These are phyloP conservation scores for Verticillium zaregamsianum DNA, from an alignment of 2,329 filamentous ascomycete species.

Conservation along the genomic window DNA sequence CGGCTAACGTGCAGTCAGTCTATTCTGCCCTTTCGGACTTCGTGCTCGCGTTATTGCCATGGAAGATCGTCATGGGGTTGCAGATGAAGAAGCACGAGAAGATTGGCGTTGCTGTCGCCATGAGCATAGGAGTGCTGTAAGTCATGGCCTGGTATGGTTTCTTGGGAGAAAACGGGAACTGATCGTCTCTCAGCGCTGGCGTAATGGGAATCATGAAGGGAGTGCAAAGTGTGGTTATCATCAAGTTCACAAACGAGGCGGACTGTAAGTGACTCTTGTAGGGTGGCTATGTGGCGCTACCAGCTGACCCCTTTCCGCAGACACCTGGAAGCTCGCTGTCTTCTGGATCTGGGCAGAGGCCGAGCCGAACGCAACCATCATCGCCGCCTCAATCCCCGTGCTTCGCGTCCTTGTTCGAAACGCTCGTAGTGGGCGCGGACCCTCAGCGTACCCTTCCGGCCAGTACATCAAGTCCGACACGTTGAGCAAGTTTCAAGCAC, in stretches of 20 bases:
- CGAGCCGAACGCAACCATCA: constrained; percentile 1
- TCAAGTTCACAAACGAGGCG: constrained; percentile 1
- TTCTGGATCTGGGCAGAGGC: constrained; percentile 3
- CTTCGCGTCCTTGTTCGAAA: constrained; percentile 18
- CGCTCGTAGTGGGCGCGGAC: not conserved
- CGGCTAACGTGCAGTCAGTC: not conserved
- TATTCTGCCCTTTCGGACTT: constrained; percentile 5
- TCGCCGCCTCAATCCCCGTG: constrained; percentile 16
- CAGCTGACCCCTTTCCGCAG: not conserved
- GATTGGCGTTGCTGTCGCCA: constrained; percentile 25
- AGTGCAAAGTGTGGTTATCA: constrained; percentile 4
- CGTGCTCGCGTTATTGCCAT: constrained; percentile 8
- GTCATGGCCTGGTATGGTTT: not conserved
- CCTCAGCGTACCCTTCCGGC: not conserved
- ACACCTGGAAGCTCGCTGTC: constrained; percentile 1
- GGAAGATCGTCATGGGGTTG: constrained; percentile 23
- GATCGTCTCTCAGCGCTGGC: not conserved
- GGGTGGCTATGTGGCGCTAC: too few species aligned
- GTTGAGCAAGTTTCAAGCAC: not conserved
- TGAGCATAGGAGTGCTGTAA: constrained; percentile 29
- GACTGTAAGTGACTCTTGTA: constrained; percentile 1
- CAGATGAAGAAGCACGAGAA: constrained; percentile 27
- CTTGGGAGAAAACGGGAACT: not conserved
- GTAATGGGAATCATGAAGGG: constrained; percentile 17
- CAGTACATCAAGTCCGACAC: not conserved